Conservation (phyloP, 257 asterid species). For the Striga asiatica region DNA sequence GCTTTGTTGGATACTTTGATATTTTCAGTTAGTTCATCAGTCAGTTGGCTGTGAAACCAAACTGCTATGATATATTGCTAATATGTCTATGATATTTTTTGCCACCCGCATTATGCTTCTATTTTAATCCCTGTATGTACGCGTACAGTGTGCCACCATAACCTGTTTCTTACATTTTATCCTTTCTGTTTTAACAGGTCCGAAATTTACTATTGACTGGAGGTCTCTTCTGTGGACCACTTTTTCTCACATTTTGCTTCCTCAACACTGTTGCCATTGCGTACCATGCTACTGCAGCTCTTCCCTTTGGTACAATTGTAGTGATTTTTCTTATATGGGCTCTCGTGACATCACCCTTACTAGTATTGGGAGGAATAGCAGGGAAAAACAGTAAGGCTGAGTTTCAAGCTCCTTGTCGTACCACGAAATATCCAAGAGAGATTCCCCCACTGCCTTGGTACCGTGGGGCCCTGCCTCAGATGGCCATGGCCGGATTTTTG, state of each 20-base stretch:
- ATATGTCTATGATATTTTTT: not conserved
- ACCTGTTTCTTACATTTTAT: not conserved
- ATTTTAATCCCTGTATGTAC: not conserved
- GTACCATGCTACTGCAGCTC: slow-evolving; percentile 79
- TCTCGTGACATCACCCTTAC: slow-evolving; percentile 69
- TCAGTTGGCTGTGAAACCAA: too few species aligned
- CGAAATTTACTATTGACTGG: slow-evolving; percentile 64
- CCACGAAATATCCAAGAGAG: slow-evolving; percentile 81
- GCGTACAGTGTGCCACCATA: not conserved
- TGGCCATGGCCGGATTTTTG: slow-evolving; percentile 94
- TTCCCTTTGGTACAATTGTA: slow-evolving; percentile 81
- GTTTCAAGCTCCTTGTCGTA: slow-evolving; percentile 82
- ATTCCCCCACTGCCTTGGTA: slow-evolving; percentile 82
- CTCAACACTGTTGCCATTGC: slow-evolving; percentile 78
- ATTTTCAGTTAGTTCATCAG: too few species aligned
- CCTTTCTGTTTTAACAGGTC: slow-evolving; percentile 35
- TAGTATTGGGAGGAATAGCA: slow-evolving; percentile 78
- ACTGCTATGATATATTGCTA: not conserved
- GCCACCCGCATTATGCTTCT: not conserved
- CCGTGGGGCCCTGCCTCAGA: slow-evolving; percentile 72
- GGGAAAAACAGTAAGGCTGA: slow-evolving; percentile 83
- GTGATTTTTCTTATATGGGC: slow-evolving; percentile 84
- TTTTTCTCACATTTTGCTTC: slow-evolving; percentile 65
- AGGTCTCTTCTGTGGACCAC: slow-evolving; percentile 71
- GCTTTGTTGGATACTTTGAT: too few species aligned